These are phyloP conservation scores for Prunus fruticosa DNA, from an alignment of 306 rosid genomes.

Conservation along the genomic window DNA sequence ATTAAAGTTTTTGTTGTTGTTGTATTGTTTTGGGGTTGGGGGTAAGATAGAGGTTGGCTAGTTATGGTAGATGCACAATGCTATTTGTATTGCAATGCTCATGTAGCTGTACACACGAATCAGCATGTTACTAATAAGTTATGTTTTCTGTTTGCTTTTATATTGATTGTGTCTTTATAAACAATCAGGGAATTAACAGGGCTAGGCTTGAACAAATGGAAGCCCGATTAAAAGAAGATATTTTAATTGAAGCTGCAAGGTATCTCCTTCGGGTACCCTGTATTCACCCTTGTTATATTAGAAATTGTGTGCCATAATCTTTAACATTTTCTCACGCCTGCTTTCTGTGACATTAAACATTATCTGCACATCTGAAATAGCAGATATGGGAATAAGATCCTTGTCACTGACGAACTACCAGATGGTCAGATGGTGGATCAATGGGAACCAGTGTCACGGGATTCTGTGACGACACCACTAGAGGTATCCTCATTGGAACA, in stretches of 20 bases:
- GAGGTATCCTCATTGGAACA: slow-evolving; percentile 50
- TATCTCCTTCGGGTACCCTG: slow-evolving; percentile 23
- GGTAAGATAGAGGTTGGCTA: background rate
- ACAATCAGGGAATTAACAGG: slow-evolving; percentile 73
- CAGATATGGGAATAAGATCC: slow-evolving; percentile 91
- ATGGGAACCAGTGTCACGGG: slow-evolving; percentile 74
- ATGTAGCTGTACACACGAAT: background rate
- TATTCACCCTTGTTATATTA: slow-evolving; percentile 5
- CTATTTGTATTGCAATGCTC: background rate
- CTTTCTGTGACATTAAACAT: slow-evolving; percentile 27
- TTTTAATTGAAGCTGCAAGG: slow-evolving; percentile 82
- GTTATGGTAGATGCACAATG: background rate
- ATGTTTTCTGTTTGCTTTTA: background rate
- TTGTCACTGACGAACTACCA: slow-evolving; percentile 91
- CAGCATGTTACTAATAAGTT: background rate
- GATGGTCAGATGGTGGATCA: slow-evolving; percentile 99
- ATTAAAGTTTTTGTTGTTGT: background rate
- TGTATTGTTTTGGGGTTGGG: background rate
- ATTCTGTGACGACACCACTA: slow-evolving; percentile 76
- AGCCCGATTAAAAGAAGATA: slow-evolving; percentile 76
- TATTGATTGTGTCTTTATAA: slow-evolving; percentile 21
- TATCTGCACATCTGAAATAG: slow-evolving; percentile 29
- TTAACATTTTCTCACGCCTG: background rate
- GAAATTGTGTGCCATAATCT: slow-evolving; percentile 5
- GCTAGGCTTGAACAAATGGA: slow-evolving; percentile 93